Evolutionary conservation across 2,329 filamentous ascomycete species (phyloP).

Genomic region (Chaetomiaceae sp.): DNA sequence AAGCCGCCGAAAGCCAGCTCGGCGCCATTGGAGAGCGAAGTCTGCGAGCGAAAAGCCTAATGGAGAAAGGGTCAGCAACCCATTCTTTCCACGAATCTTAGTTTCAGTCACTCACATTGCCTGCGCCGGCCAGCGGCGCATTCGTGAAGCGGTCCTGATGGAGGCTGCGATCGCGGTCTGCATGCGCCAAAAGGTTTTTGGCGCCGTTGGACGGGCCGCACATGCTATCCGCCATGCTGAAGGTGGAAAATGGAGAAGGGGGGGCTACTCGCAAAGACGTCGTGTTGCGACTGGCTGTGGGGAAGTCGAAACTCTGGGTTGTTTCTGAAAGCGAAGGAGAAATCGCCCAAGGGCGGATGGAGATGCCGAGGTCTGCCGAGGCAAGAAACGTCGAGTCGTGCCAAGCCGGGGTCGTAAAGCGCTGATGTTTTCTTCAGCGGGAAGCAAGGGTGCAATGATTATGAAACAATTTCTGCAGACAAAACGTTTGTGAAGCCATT

Average conservation of each 20-base stretch:
- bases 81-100: background rate
- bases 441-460: slow-evolving; percentile 1
- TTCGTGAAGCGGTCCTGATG: slow-evolving; percentile 61
- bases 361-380: slow-evolving; percentile 16
- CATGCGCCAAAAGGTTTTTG: slow-evolving; percentile 66
- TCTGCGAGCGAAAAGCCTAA: slow-evolving; percentile 23
- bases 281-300: background rate
- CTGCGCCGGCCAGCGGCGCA: slow-evolving; percentile 14
- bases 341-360: background rate
- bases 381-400: slow-evolving; percentile 5
- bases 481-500: slow-evolving; percentile 8
- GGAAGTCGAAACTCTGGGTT: background rate
- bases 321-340: background rate
- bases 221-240: slow-evolving; percentile 40
- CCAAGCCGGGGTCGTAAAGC: slow-evolving; percentile 4
- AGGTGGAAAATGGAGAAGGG: slow-evolving; percentile 9
- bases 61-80: slow-evolving; percentile 5
- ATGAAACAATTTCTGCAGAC: background rate
- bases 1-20: slow-evolving; percentile 22
- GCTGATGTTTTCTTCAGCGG: background rate
- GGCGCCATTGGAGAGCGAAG: slow-evolving; percentile 9
- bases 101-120: slow-evolving; percentile 21
- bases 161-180: slow-evolving; percentile 59
- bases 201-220: slow-evolving; percentile 72
- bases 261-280: background rate